Conservation (phyloP, 257 asterid genomes). For the Gardenia jasminoides region DNA sequence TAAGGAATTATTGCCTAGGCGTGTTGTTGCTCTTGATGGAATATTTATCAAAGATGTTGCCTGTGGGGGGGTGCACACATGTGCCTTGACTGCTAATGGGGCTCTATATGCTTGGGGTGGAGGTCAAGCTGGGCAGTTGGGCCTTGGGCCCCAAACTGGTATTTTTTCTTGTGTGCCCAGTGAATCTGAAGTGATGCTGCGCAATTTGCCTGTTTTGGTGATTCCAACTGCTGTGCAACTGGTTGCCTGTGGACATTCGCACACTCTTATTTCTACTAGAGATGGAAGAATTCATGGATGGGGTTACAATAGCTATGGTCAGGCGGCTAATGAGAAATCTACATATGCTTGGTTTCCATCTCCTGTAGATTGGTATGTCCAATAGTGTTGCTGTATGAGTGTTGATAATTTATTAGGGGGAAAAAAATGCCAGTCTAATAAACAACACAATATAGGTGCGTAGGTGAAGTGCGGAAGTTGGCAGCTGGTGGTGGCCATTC, state of each 20-base stretch:
- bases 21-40: conserved; percentile 77
- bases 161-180: conserved; percentile 54
- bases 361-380: conserved; percentile 87
- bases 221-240: conserved; percentile 71
- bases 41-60: conserved; percentile 55
- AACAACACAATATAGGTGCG: conserved; percentile 53
- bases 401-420: background rate
- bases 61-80: conserved; percentile 94
- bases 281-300: conserved; percentile 96
- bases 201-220: conserved; percentile 77
- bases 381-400: background rate
- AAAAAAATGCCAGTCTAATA: conserved; percentile 2
- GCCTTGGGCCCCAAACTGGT: conserved; percentile 81
- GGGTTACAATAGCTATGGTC: conserved; percentile 98
- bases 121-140: conserved; percentile 88
- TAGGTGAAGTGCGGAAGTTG: conserved; percentile 85
- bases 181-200: conserved; percentile 70
- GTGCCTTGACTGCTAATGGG: conserved; percentile 79
- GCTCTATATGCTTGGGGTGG: conserved; percentile 98
- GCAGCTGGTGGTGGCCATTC: conserved; percentile 99
- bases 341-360: conserved; percentile 97
- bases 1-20: conserved; percentile 83
- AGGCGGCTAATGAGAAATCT: conserved; percentile 90
- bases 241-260: conserved; percentile 89
- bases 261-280: conserved; percentile 76